Evolutionary conservation across 2,329 filamentous ascomycete genomes (phyloP).

Genomic region (Neofusicoccum umdonicola): DNA sequence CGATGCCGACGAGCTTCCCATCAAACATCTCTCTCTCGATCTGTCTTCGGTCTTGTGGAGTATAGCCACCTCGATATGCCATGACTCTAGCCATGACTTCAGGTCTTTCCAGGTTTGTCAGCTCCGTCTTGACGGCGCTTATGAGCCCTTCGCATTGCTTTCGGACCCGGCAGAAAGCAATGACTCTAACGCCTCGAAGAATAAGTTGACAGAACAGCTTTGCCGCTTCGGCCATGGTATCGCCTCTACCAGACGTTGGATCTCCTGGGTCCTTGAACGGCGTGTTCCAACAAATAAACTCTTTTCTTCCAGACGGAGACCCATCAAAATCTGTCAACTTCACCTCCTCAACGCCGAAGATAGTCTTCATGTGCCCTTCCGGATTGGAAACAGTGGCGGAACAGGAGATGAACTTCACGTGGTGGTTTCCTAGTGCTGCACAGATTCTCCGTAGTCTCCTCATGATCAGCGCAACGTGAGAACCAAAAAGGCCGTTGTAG

Average conservation of each 20-base stretch:
- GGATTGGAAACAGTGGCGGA: constrained; percentile 96
- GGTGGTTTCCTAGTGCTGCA: constrained; percentile 80
- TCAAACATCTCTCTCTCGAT: constrained; percentile 98
- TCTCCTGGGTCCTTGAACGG: constrained; percentile 88
- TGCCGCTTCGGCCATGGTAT: constrained; percentile 80
- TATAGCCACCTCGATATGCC: constrained; percentile 95
- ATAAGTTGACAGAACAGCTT: constrained; percentile 88
- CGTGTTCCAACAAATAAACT: constrained; percentile 97
- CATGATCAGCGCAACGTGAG: constrained; percentile 95
- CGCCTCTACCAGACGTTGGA: constrained; percentile 80
- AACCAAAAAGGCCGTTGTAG: constrained; percentile 92
- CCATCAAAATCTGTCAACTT: constrained; percentile 86
- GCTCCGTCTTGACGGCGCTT: constrained; percentile 73
- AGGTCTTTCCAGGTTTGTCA: constrained; percentile 67
- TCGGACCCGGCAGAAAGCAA: constrained; percentile 86
- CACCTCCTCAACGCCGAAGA: constrained; percentile 86
- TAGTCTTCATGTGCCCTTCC: constrained; percentile 82
- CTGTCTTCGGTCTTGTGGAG: constrained; percentile 78
- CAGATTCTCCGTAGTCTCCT: constrained; percentile 82
- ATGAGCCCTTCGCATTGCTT: constrained; percentile 86
- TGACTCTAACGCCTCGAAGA: constrained; percentile 82
- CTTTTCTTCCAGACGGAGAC: constrained; percentile 86
- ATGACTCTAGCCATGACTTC: constrained; percentile 81
- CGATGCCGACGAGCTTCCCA: constrained; percentile 85
- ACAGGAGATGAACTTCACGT: constrained; percentile 89